phyloP scores from a whole-genome alignment of 2,329 filamentous ascomycete species.

The Fusarium duplospermum region DNA sequence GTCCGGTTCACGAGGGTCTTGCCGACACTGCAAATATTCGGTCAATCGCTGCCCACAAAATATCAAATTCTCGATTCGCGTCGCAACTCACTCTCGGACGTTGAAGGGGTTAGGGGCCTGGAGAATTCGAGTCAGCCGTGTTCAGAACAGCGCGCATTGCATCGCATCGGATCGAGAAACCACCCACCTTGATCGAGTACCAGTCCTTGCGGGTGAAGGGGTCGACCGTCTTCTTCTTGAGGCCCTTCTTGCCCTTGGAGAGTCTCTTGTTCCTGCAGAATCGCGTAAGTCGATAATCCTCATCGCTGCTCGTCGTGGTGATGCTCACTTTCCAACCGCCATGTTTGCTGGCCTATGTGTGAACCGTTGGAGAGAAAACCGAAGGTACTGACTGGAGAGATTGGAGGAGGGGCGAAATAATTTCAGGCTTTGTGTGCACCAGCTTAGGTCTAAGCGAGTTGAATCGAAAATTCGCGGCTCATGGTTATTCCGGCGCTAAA shows the following conservation, averaged over 20 bases:
- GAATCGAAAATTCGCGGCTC: constrained; percentile 41
- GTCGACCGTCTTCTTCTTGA: constrained; percentile 99
- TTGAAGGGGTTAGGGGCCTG: constrained; percentile 96
- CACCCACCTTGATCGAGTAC: constrained; percentile 90
- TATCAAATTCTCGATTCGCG: constrained; percentile 32
- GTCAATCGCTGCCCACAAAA: constrained; percentile 35
- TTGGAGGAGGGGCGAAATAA: constrained; percentile 56
- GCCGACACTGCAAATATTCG: constrained; percentile 78
- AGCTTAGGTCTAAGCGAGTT: constrained; percentile 54
- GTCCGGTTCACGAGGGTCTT: constrained; percentile 99
- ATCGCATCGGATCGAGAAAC: neutral
- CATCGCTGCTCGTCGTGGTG: constrained; percentile 14
- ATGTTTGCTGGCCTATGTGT: constrained; percentile 65
- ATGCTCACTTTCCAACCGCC: constrained; percentile 70
- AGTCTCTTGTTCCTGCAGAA: constrained; percentile 94
- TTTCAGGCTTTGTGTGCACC: constrained; percentile 56
- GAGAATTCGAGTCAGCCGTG: constrained; percentile 31
- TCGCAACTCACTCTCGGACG: constrained; percentile 86
- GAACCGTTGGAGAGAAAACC: constrained; percentile 57
- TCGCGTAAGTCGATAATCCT: constrained; percentile 39
- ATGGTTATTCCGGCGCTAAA: constrained; percentile 46
- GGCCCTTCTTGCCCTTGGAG: constrained; percentile 99
- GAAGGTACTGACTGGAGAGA: constrained; percentile 56
- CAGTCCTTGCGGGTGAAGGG: constrained; percentile 99
- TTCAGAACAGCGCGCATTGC: constrained; percentile 2